Evolutionary conservation across 2,329 filamentous ascomycete species (phyloP).

Genomic region (Daldinia eschscholtzii): DNA sequence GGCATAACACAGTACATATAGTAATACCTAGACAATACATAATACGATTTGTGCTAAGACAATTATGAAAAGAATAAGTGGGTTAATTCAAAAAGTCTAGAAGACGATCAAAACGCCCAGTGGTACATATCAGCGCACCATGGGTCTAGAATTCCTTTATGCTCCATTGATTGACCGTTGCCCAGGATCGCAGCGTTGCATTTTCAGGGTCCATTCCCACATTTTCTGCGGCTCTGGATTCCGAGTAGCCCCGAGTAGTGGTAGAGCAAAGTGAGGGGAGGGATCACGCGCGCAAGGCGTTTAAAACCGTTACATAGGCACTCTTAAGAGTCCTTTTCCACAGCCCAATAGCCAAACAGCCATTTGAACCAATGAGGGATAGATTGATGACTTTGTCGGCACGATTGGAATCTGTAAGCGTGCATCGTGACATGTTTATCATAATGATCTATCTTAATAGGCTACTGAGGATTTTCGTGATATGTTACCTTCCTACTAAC

Average conservation of each 20-base stretch:
- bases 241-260: conserved; percentile 37
- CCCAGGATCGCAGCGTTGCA: conserved; percentile 32
- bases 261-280: conserved; percentile 11
- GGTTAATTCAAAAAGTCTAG: conserved; percentile 16
- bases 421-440: conserved; percentile 1
- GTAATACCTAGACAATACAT: not conserved
- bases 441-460: not conserved
- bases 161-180: conserved; percentile 27
- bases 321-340: conserved; percentile 11
- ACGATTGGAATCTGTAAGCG: not conserved
- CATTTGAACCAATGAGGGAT: conserved; percentile 2
- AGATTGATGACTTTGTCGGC: not conserved
- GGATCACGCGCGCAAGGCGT: conserved; percentile 27
- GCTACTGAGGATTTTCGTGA: not conserved
- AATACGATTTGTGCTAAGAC: not conserved
- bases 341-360: conserved; percentile 11
- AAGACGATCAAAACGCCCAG: conserved; percentile 19
- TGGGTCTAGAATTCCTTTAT: conserved; percentile 37
- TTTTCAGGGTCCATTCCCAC: conserved; percentile 45
- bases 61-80: conserved; percentile 6
- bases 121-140: conserved; percentile 15
- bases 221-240: conserved; percentile 41
- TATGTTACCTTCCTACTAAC: not conserved
- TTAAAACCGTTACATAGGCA: conserved; percentile 1
- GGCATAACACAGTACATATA: not conserved